A percentile compares a stretch with the other conserved stretches of the same genome.
These are phyloP conservation scores for Pseudonitzschia multistriata DNA, from an alignment of 108 stramenopile species.

Conservation along the genomic window DNA sequence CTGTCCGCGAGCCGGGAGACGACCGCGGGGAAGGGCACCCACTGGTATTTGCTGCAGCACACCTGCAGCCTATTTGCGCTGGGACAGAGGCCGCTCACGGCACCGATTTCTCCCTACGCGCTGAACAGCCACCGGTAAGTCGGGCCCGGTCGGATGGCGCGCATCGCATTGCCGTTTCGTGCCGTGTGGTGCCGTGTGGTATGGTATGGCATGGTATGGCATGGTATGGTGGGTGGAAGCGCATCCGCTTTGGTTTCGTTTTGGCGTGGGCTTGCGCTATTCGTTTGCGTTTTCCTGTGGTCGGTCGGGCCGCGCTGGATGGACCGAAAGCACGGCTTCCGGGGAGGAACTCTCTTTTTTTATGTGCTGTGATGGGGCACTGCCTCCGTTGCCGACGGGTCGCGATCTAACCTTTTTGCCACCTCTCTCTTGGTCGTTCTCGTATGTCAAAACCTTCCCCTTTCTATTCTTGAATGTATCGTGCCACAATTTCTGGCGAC, in stretches of 20 bases:
- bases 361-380: too few relatives aligned
- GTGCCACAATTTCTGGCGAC: neutral
- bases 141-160: neutral
- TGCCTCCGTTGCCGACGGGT: too few relatives aligned
- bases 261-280: too few relatives aligned
- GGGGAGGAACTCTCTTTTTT: neutral
- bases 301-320: too few relatives aligned
- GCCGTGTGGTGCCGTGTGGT: too few relatives aligned
- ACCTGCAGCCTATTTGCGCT: constrained; percentile 30
- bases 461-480: neutral
- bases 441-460: neutral
- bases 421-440: too few relatives aligned
- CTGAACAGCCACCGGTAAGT: constrained; percentile 29
- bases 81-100: constrained; percentile 20
- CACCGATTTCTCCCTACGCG: constrained; percentile 28
- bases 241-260: too few relatives aligned
- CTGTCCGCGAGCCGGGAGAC: neutral
- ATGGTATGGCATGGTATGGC: too few relatives aligned
- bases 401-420: too few relatives aligned
- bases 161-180: neutral
- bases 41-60: constrained; percentile 43
- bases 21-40: neutral
- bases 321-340: too few relatives aligned
- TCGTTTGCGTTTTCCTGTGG: too few relatives aligned
- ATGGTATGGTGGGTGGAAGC: too few relatives aligned